Conservation (phyloP, 192 early-diverging fungal genomes). For the Allomyces javanicus region DNA sequence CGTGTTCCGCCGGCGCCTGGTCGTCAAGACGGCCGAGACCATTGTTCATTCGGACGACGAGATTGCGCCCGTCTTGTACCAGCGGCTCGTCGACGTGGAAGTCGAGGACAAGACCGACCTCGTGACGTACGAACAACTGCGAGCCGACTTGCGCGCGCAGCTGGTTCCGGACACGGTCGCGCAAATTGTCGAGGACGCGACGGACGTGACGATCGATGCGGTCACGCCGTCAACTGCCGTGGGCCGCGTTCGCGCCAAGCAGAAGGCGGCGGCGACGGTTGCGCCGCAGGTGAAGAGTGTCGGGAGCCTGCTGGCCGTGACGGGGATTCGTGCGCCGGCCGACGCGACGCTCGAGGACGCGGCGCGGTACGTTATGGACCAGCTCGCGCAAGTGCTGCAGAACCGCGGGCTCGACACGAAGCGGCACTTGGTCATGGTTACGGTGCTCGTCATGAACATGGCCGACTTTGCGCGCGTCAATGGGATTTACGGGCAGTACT, state of each 20-base stretch:
- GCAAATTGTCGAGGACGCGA: background rate
- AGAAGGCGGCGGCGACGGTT: too few species aligned
- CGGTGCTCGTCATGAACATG: background rate
- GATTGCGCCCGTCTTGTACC: conserved; percentile 63
- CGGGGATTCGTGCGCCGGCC: background rate
- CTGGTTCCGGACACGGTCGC: background rate
- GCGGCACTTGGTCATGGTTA: background rate
- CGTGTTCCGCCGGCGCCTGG: conserved; percentile 64
- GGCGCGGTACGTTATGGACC: background rate
- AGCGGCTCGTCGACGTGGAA: conserved; percentile 43
- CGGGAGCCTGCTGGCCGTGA: background rate
- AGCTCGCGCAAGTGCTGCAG: background rate
- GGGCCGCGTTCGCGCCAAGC: too few species aligned
- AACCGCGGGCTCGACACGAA: background rate
- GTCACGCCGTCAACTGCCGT: too few species aligned
- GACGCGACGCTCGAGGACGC: background rate
- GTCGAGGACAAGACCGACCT: conserved; percentile 38
- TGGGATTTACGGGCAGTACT: background rate
- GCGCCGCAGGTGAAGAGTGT: background rate
- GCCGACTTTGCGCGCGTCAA: background rate
- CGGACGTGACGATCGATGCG: background rate
- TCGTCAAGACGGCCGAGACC: conserved; percentile 50
- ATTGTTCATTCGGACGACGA: conserved; percentile 65
- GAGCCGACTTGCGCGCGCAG: background rate
- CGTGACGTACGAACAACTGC: background rate